Evolutionary conservation across 768 basidiomycete species (phyloP).

Genomic region (Mycena belliarum): DNA sequence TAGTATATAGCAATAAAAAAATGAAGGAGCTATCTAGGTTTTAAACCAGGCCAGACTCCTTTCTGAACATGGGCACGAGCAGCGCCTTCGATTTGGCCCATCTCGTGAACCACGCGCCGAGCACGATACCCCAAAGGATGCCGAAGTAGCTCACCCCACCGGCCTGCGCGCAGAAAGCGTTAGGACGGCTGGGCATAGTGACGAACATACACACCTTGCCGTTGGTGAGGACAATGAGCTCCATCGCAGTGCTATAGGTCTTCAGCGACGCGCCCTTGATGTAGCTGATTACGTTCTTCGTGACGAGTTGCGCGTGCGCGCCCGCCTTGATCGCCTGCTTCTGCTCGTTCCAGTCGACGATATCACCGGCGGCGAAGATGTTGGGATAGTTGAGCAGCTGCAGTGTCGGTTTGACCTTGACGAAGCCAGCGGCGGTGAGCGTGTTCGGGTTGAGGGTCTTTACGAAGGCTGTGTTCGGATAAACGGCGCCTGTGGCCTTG

Average conservation of each 20-base stretch:
- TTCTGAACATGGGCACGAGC: slow-evolving; percentile 22
- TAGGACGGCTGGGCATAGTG: slow-evolving; percentile 1
- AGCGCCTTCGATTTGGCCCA: slow-evolving; percentile 42
- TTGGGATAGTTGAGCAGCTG: slow-evolving; percentile 51
- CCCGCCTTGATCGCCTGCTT: slow-evolving; percentile 52
- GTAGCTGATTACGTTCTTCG: slow-evolving; percentile 49
- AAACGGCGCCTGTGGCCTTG: slow-evolving; percentile 21
- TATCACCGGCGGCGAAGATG: slow-evolving; percentile 69
- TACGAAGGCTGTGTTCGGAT: slow-evolving; percentile 40
- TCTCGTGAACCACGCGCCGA: slow-evolving; percentile 47
- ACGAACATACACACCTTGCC: slow-evolving; percentile 46
- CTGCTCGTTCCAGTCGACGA: slow-evolving; percentile 63
- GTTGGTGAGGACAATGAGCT: slow-evolving; percentile 56
- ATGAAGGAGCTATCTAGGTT: too few species aligned
- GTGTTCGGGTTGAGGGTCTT: slow-evolving; percentile 17
- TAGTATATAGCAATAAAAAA: background rate
- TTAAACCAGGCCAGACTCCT: slow-evolving; percentile 2
- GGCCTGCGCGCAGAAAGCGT: slow-evolving; percentile 28
- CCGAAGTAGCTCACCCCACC: slow-evolving; percentile 45
- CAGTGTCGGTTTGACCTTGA: slow-evolving; percentile 59
- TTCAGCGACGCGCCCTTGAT: slow-evolving; percentile 36
- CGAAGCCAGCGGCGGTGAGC: slow-evolving; percentile 41
- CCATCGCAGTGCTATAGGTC: slow-evolving; percentile 49
- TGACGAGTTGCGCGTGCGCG: slow-evolving; percentile 47
- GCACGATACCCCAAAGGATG: slow-evolving; percentile 46